Evolutionary conservation across 495 filamentous ascomycete species (phyloP).

Genomic region (Xylaria castorea): DNA sequence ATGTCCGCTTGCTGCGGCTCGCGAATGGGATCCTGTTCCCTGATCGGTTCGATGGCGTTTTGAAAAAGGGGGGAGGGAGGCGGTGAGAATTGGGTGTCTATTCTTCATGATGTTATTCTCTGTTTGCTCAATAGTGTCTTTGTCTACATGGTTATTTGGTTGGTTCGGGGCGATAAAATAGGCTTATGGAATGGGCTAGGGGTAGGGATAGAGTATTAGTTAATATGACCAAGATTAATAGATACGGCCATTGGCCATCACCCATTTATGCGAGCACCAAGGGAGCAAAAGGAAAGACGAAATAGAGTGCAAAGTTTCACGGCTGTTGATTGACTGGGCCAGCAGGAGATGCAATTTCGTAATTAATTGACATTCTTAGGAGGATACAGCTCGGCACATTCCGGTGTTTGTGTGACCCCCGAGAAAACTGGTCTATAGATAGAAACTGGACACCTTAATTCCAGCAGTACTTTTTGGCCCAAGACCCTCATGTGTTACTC

Average conservation of each 20-base stretch:
- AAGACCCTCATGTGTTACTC: not conserved
- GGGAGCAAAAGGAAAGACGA: not conserved
- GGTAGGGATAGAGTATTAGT: not conserved
- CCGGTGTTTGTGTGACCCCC: not conserved
- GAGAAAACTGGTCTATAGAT: not conserved
- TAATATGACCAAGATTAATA: not conserved
- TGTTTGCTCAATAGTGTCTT: not conserved
- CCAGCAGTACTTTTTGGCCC: not conserved
- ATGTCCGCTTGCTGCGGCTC: conserved; percentile 37
- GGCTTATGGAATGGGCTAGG: not conserved
- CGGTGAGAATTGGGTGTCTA: not conserved
- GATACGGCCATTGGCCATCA: not conserved
- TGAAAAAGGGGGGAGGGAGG: conserved; percentile 22
- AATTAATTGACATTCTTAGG: not conserved
- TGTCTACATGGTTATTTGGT: not conserved
- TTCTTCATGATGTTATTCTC: not conserved
- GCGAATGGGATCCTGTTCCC: conserved; percentile 57
- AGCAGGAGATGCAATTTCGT: not conserved
- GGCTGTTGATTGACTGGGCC: not conserved
- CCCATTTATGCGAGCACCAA: not conserved
- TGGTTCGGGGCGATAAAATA: not conserved
- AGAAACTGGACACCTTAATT: conserved; percentile 4
- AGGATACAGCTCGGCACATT: not conserved
- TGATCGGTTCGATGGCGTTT: conserved; percentile 47
- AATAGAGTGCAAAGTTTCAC: not conserved